These are phyloP conservation scores for Xylaria sp. DNA, from an alignment of 2,329 filamentous ascomycete genomes.

Conservation along the genomic window DNA sequence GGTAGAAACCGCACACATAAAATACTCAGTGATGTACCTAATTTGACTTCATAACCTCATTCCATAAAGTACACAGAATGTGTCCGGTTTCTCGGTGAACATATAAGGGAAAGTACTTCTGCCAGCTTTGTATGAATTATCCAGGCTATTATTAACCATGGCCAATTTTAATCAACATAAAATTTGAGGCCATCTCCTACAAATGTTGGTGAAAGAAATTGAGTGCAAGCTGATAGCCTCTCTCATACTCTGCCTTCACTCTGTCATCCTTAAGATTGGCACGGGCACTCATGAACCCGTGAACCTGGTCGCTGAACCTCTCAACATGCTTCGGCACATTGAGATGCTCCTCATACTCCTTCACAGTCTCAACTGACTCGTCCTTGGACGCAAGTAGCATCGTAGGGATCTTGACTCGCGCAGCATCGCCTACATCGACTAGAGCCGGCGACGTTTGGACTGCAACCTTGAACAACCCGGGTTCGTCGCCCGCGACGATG, in stretches of 20 bases:
- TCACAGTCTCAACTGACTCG: conserved; percentile 63
- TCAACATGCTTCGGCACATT: conserved; percentile 67
- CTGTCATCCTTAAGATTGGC: conserved; percentile 63
- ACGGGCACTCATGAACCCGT: conserved; percentile 78
- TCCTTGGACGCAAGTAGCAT: conserved; percentile 71
- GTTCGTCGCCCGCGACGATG: conserved; percentile 58
- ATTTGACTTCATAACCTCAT: too few species aligned
- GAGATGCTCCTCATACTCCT: conserved; percentile 62
- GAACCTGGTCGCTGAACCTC: conserved; percentile 70
- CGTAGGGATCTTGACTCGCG: conserved; percentile 37
- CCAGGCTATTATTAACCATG: not conserved
- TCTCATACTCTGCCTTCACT: conserved; percentile 67
- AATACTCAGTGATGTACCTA: too few species aligned
- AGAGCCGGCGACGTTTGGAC: conserved; percentile 67
- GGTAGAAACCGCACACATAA: too few species aligned
- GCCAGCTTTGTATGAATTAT: not conserved
- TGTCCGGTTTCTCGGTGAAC: too few species aligned
- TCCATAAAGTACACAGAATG: too few species aligned
- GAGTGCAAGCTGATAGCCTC: conserved; percentile 67
- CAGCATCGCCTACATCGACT: conserved; percentile 68
- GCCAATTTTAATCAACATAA: not conserved
- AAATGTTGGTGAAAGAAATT: conserved; percentile 64
- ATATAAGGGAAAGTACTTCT: too few species aligned
- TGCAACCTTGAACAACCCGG: conserved; percentile 60
- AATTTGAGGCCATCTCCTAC: conserved; percentile 1